Conservation (phyloP, 495 filamentous ascomycete species). For the Neurospora sp. region DNA sequence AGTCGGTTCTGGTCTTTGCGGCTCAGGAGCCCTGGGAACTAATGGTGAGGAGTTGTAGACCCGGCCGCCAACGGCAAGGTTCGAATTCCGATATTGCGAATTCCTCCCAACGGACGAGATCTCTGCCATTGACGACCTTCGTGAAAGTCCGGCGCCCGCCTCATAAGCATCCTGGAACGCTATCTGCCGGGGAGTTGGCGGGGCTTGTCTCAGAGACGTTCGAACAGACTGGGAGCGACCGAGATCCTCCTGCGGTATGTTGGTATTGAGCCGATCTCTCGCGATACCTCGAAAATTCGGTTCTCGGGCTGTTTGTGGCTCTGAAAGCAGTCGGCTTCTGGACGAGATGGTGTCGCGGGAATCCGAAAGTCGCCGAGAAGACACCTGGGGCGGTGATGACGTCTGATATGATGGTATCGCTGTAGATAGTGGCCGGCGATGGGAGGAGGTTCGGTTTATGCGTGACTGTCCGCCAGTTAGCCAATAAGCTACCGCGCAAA, state of each 20-base stretch:
- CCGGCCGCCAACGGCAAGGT: constrained; percentile 44
- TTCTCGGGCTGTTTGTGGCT: constrained; percentile 23
- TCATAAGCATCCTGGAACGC: constrained; percentile 30
- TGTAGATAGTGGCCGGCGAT: constrained; percentile 37
- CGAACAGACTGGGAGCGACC: constrained; percentile 11
- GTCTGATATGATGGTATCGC: constrained; percentile 28
- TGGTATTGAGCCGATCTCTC: not conserved
- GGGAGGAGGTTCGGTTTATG: constrained; percentile 22
- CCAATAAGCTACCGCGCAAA: not conserved
- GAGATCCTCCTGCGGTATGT: constrained; percentile 5
- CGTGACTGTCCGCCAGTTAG: constrained; percentile 25
- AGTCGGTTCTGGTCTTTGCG: constrained; percentile 23
- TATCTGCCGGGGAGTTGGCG: constrained; percentile 30
- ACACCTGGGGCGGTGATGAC: constrained; percentile 24
- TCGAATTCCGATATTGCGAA: constrained; percentile 41
- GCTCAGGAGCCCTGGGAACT: constrained; percentile 35
- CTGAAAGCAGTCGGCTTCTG: constrained; percentile 19
- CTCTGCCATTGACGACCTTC: not conserved
- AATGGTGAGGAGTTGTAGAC: constrained; percentile 47
- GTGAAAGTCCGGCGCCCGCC: constrained; percentile 21
- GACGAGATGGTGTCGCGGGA: constrained; percentile 26
- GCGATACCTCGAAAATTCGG: not conserved
- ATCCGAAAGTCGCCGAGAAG: constrained; percentile 35
- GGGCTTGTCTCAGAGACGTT: constrained; percentile 24
- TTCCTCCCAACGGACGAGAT: constrained; percentile 19